Base-by-base conservation (phyloP, 177 flowering plant species). In the Tripterygium wilfordii region DNA sequence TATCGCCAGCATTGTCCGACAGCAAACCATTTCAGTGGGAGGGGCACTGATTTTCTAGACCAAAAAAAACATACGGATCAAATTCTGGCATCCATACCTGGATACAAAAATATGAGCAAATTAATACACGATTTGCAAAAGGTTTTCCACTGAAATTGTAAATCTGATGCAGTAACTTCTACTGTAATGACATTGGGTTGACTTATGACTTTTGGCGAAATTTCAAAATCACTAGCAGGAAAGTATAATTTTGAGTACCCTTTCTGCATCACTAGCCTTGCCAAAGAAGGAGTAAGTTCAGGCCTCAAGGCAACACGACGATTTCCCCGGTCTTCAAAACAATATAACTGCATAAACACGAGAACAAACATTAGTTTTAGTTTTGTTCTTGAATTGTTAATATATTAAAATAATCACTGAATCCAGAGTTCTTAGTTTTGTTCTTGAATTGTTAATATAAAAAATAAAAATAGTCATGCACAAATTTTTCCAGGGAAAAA, bases 251-350 rank as follows among this genome's bases (percentile, higher is more conserved):
- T 15, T 22, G 47, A 37, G n/a, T 85, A 85, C 98, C 98, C 96
- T 65, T 91, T 91, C 63, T 88, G 98, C 56, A 91, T 82, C 50
- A 85, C 95, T 36, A 91, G 83, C 50, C 98, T 80, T 30, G 96
- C 96, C 64, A 88, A 53, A 51, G 96, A 91, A 37, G 96, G 98
- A 49, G 98, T 91, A 32, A 91, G 92, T 60, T 91, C 98, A 49
- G 96, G 98, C 75, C 96, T 80, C 66, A 88, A 70, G 27, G 98
- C 96, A 67, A 88, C 98, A 51, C 95, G 92, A 10, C 95, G 98
- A 49, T 77, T 85, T 46, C 98, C 98, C 18, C 89, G 78, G 68
- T 91, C 98, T 60, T 91, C 96, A 69, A 91, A 88, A 62, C 81
- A 75, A 51, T 88, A 91, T 29, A 91, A 72, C 98, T 91, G 71